These are phyloP conservation scores for Paecilomyces fulvus DNA, from an alignment of 2,329 filamentous ascomycete genomes.

Conservation along the genomic window DNA sequence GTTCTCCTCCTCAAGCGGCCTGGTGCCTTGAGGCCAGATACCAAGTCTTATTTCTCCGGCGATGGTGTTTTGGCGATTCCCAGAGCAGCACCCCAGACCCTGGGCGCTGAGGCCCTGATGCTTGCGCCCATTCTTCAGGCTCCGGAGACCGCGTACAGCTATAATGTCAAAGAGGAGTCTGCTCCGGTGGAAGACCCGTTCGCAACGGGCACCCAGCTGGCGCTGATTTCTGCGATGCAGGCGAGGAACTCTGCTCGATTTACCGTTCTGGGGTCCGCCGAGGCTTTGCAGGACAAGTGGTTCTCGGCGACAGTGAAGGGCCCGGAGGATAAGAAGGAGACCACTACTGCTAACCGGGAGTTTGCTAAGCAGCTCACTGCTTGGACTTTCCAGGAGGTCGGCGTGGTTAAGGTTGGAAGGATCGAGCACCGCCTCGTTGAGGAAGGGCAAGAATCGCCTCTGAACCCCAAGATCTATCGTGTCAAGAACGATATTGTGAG, in stretches of 20 bases:
- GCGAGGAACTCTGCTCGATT: constrained; percentile 89
- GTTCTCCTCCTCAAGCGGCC: constrained; percentile 72
- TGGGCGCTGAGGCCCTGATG: constrained; percentile 67
- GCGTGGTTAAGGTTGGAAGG: constrained; percentile 75
- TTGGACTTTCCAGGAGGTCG: constrained; percentile 95
- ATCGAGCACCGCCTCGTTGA: constrained; percentile 64
- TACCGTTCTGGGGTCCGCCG: constrained; percentile 73
- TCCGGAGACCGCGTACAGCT: constrained; percentile 78
- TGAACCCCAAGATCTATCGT: constrained; percentile 82
- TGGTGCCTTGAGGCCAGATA: constrained; percentile 53
- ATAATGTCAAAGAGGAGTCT: constrained; percentile 81
- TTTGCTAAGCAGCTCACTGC: constrained; percentile 78
- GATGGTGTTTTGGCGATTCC: constrained; percentile 71
- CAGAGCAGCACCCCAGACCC: constrained; percentile 66
- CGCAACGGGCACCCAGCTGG: constrained; percentile 73
- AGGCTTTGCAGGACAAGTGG: constrained; percentile 83
- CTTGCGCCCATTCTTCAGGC: constrained; percentile 76
- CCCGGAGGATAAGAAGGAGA: constrained; percentile 43
- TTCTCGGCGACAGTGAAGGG: constrained; percentile 69
- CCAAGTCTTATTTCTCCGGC: constrained; percentile 70
- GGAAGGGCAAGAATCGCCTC: constrained; percentile 38
- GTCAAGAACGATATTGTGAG: constrained; percentile 94
- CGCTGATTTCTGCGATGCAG: constrained; percentile 77
- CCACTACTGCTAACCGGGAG: constrained; percentile 67
- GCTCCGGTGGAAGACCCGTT: constrained; percentile 71